Evolutionary conservation across 805 yeast species (phyloP).

Genomic region (Kazachstania bromeliacearum): DNA sequence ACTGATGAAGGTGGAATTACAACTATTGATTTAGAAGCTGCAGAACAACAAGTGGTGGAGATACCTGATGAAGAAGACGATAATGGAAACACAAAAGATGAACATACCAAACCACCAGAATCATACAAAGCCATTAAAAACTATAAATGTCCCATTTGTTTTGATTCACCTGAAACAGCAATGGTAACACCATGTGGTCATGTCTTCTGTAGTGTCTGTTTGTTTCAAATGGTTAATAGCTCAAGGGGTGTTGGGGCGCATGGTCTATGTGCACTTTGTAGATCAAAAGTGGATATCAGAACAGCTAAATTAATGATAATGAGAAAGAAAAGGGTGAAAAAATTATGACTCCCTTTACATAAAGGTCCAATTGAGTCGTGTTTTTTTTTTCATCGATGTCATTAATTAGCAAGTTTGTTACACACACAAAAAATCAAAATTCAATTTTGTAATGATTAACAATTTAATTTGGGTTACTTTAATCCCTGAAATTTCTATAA

Average conservation of each 20-base stretch:
- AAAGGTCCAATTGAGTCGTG: too few species aligned
- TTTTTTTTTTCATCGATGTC: too few species aligned
- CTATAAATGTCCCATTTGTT: slow-evolving; percentile 45
- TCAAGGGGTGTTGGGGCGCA: slow-evolving; percentile 31
- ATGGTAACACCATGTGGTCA: slow-evolving; percentile 51
- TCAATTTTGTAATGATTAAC: too few species aligned
- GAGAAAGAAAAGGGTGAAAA: slow-evolving; percentile 23
- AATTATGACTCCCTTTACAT: too few species aligned
- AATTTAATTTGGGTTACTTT: too few species aligned
- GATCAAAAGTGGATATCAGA: slow-evolving; percentile 29
- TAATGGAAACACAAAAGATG: slow-evolving; percentile 10
- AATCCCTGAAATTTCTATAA: too few species aligned
- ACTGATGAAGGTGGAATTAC: neutral
- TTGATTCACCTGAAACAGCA: slow-evolving; percentile 42
- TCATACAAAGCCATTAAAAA: slow-evolving; percentile 28
- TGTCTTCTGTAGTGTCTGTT: slow-evolving; percentile 44
- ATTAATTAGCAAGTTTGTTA: too few species aligned
- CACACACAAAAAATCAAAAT: too few species aligned
- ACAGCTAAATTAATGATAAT: slow-evolving; percentile 26
- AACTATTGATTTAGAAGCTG: slow-evolving; percentile 12
- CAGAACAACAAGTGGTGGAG: slow-evolving; percentile 33
- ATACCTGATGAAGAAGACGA: slow-evolving; percentile 31
- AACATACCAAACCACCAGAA: slow-evolving; percentile 11
- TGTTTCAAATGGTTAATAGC: slow-evolving; percentile 40
- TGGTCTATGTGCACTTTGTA: slow-evolving; percentile 38